Percentiles rank a stretch among this genome's conserved stretches.
Conservation (phyloP, 345 rosid genomes). For the Viola odorata region DNA sequence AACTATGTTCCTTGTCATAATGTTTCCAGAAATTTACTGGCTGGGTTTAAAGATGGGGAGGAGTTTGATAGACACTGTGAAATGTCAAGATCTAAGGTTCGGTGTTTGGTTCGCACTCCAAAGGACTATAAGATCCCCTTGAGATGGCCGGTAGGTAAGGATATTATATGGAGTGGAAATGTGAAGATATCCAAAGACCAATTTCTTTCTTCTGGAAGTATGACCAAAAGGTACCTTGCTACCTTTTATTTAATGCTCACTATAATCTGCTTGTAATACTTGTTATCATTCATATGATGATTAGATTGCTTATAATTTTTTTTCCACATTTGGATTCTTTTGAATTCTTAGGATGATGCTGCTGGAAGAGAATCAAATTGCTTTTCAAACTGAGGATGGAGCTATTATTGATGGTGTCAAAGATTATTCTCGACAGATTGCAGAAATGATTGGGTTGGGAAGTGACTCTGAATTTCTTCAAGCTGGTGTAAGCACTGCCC, state of each 20-base stretch:
- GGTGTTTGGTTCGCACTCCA: slow-evolving; percentile 86
- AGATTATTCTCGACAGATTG: slow-evolving; percentile 90
- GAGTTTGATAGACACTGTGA: slow-evolving; percentile 92
- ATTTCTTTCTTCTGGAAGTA: slow-evolving; percentile 94
- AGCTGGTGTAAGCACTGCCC: slow-evolving; percentile 73
- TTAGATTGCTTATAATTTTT: background rate
- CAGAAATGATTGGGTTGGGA: slow-evolving; percentile 96
- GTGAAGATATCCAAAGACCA: slow-evolving; percentile 92
- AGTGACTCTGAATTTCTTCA: slow-evolving; percentile 79
- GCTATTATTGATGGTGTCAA: slow-evolving; percentile 83
- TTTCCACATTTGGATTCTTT: background rate
- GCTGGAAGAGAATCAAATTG: slow-evolving; percentile 95
- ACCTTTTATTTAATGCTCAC: too few relatives aligned
- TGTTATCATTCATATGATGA: background rate
- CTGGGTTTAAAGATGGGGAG: slow-evolving; percentile 76
- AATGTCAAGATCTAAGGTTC: slow-evolving; percentile 37
- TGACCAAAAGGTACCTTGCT: slow-evolving; percentile 71
- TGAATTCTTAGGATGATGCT: slow-evolving; percentile 64
- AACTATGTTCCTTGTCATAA: slow-evolving; percentile 90
- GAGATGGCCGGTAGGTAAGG: slow-evolving; percentile 92
- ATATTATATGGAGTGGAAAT: slow-evolving; percentile 95
- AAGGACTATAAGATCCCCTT: slow-evolving; percentile 91
- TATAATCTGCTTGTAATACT: background rate
- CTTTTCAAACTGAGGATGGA: slow-evolving; percentile 91
- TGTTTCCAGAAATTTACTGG: slow-evolving; percentile 59